Conservation (phyloP, 192 early-diverging fungal species). For the Phycomyces blakesleeanus region DNA sequence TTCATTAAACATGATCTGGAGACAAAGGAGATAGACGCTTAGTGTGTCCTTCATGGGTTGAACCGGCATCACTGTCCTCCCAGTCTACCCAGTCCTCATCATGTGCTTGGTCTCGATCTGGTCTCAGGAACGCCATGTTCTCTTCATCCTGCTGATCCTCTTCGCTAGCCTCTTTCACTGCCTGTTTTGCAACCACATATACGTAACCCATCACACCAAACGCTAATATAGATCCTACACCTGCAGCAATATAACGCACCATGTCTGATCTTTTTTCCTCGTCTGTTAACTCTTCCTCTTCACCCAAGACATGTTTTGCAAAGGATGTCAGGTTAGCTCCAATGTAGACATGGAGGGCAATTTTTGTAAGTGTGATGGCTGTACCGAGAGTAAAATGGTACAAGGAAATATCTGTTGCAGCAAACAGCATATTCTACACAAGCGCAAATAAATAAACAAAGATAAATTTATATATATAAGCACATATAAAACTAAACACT, state of each 20-base stretch:
- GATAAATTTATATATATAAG: too few species aligned
- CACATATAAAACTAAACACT: too few species aligned
- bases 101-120: constrained; percentile 1
- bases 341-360: constrained; percentile 58
- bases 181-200: constrained; percentile 39
- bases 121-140: constrained; percentile 16
- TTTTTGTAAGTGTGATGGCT: constrained; percentile 52
- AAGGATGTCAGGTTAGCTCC: constrained; percentile 54
- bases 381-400: constrained; percentile 44
- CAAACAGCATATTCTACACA: constrained; percentile 48
- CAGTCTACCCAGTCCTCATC: background rate
- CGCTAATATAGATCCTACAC: constrained; percentile 31
- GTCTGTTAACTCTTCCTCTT: constrained; percentile 21
- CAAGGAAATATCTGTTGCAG: constrained; percentile 52
- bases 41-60: background rate
- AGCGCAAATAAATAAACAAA: too few species aligned
- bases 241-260: constrained; percentile 22
- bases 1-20: background rate
- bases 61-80: background rate
- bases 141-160: constrained; percentile 15
- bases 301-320: constrained; percentile 31
- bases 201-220: constrained; percentile 49
- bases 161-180: constrained; percentile 39
- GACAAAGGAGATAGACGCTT: background rate
- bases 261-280: constrained; percentile 20